phyloP scores from a whole-genome alignment of 495 filamentous ascomycete genomes.

The Durotheca rogersii region DNA sequence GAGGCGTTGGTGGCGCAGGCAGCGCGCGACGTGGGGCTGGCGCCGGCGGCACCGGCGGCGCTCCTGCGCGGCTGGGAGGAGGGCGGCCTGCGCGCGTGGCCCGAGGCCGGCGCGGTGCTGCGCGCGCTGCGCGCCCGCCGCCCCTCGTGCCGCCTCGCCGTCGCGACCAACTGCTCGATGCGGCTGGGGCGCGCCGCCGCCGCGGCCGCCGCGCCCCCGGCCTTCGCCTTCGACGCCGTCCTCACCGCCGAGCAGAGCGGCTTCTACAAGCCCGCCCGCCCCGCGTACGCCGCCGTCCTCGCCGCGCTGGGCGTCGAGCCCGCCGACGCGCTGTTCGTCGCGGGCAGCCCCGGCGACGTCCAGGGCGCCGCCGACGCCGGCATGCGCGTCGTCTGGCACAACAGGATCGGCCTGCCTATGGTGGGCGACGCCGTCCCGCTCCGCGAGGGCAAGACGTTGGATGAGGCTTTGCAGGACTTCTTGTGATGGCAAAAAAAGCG shows the following conservation, averaged over 20 bases:
- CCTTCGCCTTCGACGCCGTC: slow-evolving; percentile 32
- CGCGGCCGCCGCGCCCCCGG: slow-evolving; percentile 9
- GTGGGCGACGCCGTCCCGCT: slow-evolving; percentile 19
- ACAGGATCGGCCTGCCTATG: slow-evolving; percentile 29
- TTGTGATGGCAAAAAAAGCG: slow-evolving; percentile 13
- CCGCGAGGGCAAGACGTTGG: slow-evolving; percentile 10
- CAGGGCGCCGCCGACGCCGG: slow-evolving; percentile 35
- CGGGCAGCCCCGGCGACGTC: slow-evolving; percentile 40
- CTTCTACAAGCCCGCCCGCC: slow-evolving; percentile 36
- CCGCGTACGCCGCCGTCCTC: slow-evolving; percentile 34
- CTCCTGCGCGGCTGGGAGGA: slow-evolving; percentile 35
- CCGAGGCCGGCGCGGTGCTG: slow-evolving; percentile 27
- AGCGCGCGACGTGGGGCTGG: slow-evolving; percentile 31
- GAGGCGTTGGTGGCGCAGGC: slow-evolving; percentile 34
- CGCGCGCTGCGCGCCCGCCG: slow-evolving; percentile 17
- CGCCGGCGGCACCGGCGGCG: slow-evolving; percentile 20
- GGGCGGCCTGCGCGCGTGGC: slow-evolving; percentile 35
- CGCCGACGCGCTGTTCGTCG: slow-evolving; percentile 37
- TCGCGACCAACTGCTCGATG: slow-evolving; percentile 39
- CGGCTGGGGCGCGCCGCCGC: slow-evolving; percentile 30
- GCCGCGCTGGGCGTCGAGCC: slow-evolving; percentile 20
- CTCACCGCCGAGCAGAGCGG: slow-evolving; percentile 39
- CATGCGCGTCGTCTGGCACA: slow-evolving; percentile 44
- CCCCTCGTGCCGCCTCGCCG: slow-evolving; percentile 32
- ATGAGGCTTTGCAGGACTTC: slow-evolving; percentile 15